phyloP scores from a whole-genome alignment of 106 monocot species.

The Vanilla planifolia region DNA sequence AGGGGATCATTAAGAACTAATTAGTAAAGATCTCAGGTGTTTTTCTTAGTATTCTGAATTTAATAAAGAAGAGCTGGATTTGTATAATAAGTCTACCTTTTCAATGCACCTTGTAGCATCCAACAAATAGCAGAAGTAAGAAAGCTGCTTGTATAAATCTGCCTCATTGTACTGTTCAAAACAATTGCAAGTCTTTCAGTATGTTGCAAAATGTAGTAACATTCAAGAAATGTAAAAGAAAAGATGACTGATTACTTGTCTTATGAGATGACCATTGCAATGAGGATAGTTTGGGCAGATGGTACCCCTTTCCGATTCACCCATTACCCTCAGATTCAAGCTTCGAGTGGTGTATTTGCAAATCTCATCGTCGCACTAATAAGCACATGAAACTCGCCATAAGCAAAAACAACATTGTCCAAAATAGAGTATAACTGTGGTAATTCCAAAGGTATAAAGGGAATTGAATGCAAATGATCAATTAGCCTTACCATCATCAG shows the following conservation, averaged over 20 bases:
- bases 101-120: constrained; percentile 54
- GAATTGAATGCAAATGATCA: not conserved
- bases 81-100: constrained; percentile 69
- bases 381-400: not conserved
- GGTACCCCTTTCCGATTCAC: constrained; percentile 85
- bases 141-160: constrained; percentile 83
- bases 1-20: no score
- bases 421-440: not conserved
- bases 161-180: constrained; percentile 67
- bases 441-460: not conserved
- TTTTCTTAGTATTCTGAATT: no score
- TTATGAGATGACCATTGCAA: constrained; percentile 73
- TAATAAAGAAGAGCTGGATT: no score
- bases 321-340: constrained; percentile 65
- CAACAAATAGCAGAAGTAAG: constrained; percentile 71
- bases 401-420: not conserved
- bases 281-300: constrained; percentile 80
- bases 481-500: constrained; percentile 54
- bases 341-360: constrained; percentile 66
- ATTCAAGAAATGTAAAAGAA: not conserved
- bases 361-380: constrained; percentile 83
- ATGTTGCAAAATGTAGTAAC: not conserved
- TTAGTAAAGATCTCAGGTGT: no score
- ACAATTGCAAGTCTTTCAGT: not conserved
- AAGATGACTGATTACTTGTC: constrained; percentile 57